Evolutionary conservation across 129 eudicot species (phyloP).

Genomic region (Gnaphalium uliginosum): DNA sequence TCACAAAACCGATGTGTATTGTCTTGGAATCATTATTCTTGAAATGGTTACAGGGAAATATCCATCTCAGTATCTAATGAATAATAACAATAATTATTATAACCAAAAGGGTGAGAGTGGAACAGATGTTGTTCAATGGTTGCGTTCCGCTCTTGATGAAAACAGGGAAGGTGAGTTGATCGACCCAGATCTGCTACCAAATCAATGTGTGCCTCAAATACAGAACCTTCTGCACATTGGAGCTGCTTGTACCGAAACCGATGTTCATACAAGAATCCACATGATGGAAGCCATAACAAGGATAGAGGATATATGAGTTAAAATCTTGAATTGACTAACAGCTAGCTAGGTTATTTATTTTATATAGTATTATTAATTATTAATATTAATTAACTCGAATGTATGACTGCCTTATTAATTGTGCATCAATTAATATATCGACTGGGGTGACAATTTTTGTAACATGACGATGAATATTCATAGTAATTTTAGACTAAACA

Average conservation of each 20-base stretch:
- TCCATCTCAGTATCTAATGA: constrained; percentile 67
- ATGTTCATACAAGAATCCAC: constrained; percentile 44
- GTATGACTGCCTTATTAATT: neutral
- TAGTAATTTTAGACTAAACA: no score
- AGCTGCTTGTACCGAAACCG: constrained; percentile 54
- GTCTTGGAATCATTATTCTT: constrained; percentile 43
- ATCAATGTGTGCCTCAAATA: constrained; percentile 39
- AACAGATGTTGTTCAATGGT: constrained; percentile 78
- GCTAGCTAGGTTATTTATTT: neutral
- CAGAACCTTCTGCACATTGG: constrained; percentile 58
- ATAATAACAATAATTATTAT: constrained; percentile 15
- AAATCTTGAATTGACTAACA: neutral
- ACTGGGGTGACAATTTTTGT: no score
- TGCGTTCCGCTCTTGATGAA: constrained; percentile 44
- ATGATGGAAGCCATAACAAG: constrained; percentile 65
- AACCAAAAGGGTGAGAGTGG: constrained; percentile 49
- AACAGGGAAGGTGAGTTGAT: constrained; percentile 48
- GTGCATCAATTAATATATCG: neutral
- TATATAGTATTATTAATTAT: no score
- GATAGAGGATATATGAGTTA: constrained; percentile 49
- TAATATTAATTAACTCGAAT: neutral
- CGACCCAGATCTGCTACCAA: constrained; percentile 49
- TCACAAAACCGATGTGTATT: constrained; percentile 62
- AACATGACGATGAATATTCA: no score
- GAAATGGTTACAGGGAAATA: constrained; percentile 73